Evolutionary conservation across 495 filamentous ascomycete species (phyloP).

Genomic region (Aspergillus nanangensis): DNA sequence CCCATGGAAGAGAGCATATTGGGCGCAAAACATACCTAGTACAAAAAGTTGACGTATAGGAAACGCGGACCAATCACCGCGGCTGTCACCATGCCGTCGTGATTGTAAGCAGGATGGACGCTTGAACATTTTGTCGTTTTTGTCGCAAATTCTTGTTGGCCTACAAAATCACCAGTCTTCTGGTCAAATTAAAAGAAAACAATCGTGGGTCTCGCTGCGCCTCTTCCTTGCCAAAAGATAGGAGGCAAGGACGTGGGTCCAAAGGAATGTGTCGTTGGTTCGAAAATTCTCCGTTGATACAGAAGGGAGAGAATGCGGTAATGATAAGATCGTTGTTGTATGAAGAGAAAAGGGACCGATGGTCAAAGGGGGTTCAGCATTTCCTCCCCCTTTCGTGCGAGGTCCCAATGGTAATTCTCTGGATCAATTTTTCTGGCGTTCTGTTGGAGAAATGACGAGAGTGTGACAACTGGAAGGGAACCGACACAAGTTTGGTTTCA

Average conservation of each 20-base stretch:
- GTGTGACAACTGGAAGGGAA: neutral
- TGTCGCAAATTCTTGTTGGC: neutral
- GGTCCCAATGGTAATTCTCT: slow-evolving; percentile 2
- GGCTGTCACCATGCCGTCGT: slow-evolving; percentile 27
- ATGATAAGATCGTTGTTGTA: slow-evolving; percentile 19
- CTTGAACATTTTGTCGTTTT: slow-evolving; percentile 32
- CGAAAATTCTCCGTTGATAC: slow-evolving; percentile 13
- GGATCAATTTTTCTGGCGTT: neutral
- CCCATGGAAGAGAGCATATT: neutral
- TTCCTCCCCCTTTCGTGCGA: slow-evolving; percentile 15
- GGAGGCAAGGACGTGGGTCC: slow-evolving; percentile 6
- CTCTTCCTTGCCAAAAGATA: slow-evolving; percentile 7
- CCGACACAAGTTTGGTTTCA: neutral
- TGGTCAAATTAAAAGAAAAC: neutral
- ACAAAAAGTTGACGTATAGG: slow-evolving; percentile 64
- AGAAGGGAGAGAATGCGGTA: slow-evolving; percentile 21
- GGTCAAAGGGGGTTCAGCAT: slow-evolving; percentile 20
- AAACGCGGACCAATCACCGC: slow-evolving; percentile 39
- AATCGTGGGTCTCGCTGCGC: neutral
- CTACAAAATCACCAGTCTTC: neutral
- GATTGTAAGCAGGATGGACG: slow-evolving; percentile 33
- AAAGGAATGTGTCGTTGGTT: slow-evolving; percentile 16
- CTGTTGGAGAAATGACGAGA: neutral
- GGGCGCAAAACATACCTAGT: slow-evolving; percentile 50
- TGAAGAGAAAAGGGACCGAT: slow-evolving; percentile 8